phyloP scores from a whole-genome alignment of 164 flowering plant species.

The Paratinospora sagittata region DNA sequence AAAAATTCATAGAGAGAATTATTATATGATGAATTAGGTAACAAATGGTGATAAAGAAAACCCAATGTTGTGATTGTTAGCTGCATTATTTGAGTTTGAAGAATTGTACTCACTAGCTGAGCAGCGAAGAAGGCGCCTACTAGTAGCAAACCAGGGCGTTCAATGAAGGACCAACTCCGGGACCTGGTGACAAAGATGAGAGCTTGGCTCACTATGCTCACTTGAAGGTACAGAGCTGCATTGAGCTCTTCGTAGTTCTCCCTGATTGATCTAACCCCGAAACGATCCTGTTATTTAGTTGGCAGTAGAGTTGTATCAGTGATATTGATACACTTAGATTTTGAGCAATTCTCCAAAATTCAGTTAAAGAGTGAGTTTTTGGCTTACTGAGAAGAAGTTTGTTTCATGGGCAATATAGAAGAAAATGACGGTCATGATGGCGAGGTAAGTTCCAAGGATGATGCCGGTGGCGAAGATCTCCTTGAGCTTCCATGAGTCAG shows the following conservation, averaged over 20 bases:
- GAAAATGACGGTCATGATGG: conserved; percentile 53
- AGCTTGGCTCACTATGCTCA: conserved; percentile 67
- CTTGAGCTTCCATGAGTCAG: conserved; percentile 64
- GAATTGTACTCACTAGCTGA: conserved; percentile 59
- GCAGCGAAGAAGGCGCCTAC: conserved; percentile 57
- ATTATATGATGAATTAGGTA: no score
- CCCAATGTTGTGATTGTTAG: no score
- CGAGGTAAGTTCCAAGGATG: conserved; percentile 50
- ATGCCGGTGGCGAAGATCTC: conserved; percentile 66
- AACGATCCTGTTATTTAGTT: no score
- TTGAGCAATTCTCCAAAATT: no score
- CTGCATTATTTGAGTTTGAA: no score
- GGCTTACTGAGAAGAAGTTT: conserved; percentile 42
- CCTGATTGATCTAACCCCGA: no score
- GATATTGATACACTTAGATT: no score
- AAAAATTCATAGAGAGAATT: no score
- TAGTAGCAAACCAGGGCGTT: conserved; percentile 62
- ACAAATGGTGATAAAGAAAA: no score
- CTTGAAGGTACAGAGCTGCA: conserved; percentile 67
- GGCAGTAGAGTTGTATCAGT: no score
- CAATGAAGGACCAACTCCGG: conserved; percentile 53
- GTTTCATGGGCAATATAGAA: conserved; percentile 43
- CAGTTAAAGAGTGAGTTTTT: no score
- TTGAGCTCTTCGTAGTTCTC: conserved; percentile 22
- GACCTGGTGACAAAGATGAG: conserved; percentile 72